phyloP scores from a whole-genome alignment of 2,329 filamentous ascomycete genomes.

The Cladosporium velox region DNA sequence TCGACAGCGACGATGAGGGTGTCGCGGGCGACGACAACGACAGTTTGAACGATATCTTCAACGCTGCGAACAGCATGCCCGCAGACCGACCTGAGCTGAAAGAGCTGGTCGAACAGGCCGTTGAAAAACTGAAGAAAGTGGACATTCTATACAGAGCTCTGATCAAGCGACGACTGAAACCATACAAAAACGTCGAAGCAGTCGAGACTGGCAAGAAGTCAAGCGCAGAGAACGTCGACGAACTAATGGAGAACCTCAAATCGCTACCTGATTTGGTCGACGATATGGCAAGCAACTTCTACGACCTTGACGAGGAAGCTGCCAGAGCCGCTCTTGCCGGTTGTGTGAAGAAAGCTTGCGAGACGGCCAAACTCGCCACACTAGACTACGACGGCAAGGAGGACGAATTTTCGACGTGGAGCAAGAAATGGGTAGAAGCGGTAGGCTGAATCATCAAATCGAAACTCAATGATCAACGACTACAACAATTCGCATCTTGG shows the following conservation, averaged over 20 bases:
- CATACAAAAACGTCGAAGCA: constrained; percentile 25
- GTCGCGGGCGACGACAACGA: constrained; percentile 49
- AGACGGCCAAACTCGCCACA: constrained; percentile 57
- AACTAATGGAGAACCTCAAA: constrained; percentile 58
- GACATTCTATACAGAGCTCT: constrained; percentile 69
- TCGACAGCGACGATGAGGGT: constrained; percentile 42
- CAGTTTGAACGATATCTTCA: constrained; percentile 69
- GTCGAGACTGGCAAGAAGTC: constrained; percentile 21
- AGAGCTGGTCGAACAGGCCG: constrained; percentile 63
- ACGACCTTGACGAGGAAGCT: constrained; percentile 62
- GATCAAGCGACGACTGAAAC: constrained; percentile 67
- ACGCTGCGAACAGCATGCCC: constrained; percentile 62
- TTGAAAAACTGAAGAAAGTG: constrained; percentile 67
- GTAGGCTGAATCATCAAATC: constrained; percentile 28
- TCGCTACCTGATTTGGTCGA: constrained; percentile 68
- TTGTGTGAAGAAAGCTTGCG: constrained; percentile 62
- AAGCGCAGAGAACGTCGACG: constrained; percentile 50
- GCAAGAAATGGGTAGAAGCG: constrained; percentile 54
- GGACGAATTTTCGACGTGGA: constrained; percentile 81
- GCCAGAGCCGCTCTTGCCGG: constrained; percentile 62
- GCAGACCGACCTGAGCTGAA: constrained; percentile 66
- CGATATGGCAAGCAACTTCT: constrained; percentile 71
- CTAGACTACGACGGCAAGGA: constrained; percentile 63
- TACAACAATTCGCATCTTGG: neutral
- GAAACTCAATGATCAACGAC: neutral